Percentiles rank a stretch among this genome's conserved stretches.
These are phyloP conservation scores for Lavandula angustifolia DNA, from an alignment of 257 asterid genomes.

Conservation along the genomic window DNA sequence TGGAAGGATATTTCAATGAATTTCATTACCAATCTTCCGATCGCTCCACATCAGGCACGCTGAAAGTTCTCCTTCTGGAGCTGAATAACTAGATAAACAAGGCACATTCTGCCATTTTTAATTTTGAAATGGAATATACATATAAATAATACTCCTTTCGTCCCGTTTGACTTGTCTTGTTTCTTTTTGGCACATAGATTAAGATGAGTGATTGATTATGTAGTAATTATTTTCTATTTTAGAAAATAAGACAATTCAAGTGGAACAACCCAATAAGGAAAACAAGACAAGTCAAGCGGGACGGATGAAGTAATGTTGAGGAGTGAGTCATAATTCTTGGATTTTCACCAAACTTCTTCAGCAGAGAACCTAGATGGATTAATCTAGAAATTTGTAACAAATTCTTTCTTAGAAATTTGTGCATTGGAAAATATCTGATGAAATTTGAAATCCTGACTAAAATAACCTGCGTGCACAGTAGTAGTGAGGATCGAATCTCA, in stretches of 20 bases:
- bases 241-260: too few species aligned
- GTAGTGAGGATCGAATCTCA: background rate
- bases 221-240: too few species aligned
- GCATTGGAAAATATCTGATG: background rate
- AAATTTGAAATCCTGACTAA: background rate
- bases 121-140: constrained; percentile 11
- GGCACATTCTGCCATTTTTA: background rate
- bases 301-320: background rate
- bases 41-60: too few species aligned
- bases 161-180: too few species aligned
- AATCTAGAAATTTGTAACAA: background rate
- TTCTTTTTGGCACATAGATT: too few species aligned
- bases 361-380: background rate
- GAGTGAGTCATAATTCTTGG: constrained; percentile 1
- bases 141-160: constrained; percentile 2
- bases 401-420: background rate
- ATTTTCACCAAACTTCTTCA: constrained; percentile 6
- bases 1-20: too few species aligned
- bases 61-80: background rate
- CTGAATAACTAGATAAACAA: constrained; percentile 9
- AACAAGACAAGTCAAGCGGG: too few species aligned
- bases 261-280: too few species aligned
- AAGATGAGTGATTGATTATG: too few species aligned
- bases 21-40: too few species aligned
- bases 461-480: background rate